phyloP scores from a whole-genome alignment of 2,329 filamentous ascomycete species.

The Cercospora citrullina region DNA sequence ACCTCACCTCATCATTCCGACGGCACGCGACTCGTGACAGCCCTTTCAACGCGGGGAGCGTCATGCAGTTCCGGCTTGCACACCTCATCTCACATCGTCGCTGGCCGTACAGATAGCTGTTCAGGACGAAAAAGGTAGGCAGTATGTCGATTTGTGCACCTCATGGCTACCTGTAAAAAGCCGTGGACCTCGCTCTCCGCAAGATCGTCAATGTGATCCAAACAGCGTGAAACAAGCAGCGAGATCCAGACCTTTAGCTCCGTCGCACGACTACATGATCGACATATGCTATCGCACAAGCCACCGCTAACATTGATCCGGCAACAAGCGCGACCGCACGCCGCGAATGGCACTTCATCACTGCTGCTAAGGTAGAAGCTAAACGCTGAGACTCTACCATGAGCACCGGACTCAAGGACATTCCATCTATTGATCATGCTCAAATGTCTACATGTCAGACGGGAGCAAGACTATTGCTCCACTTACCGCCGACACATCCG shows the following conservation, averaged over 20 bases:
- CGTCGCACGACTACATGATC: background rate
- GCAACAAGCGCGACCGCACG: background rate
- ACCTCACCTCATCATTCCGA: conserved; percentile 9
- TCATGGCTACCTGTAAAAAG: background rate
- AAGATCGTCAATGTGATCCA: background rate
- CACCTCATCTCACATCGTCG: background rate
- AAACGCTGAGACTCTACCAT: background rate
- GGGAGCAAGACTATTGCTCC: background rate
- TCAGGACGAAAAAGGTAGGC: background rate
- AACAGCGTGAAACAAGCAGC: background rate
- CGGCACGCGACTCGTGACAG: conserved; percentile 2
- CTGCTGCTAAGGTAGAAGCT: too few relatives aligned
- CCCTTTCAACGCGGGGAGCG: background rate
- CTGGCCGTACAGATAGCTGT: background rate
- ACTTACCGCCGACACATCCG: background rate
- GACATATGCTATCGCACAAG: background rate
- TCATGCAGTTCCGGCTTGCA: background rate
- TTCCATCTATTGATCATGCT: background rate
- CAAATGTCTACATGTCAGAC: background rate
- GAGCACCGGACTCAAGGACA: background rate
- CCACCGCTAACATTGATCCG: background rate
- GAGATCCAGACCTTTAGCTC: background rate
- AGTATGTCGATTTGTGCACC: background rate
- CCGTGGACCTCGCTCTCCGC: background rate
- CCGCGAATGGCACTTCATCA: background rate